Conservation (phyloP, 2,329 filamentous ascomycete genomes). For the Colletotrichum sp. region DNA sequence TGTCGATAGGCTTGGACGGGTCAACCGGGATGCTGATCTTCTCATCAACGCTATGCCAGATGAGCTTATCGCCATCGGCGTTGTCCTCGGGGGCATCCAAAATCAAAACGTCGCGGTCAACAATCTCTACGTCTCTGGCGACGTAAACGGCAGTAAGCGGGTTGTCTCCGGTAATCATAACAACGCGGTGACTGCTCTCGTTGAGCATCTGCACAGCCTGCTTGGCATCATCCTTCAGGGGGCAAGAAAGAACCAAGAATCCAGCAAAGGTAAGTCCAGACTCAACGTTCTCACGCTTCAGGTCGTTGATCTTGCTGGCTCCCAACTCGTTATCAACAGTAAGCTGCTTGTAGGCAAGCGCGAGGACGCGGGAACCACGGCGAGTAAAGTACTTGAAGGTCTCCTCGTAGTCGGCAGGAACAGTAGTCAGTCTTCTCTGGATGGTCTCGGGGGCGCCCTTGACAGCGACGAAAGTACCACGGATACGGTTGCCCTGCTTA, state of each 20-base stretch:
- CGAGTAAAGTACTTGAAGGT: slow-evolving; percentile 98
- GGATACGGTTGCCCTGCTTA: slow-evolving; percentile 75
- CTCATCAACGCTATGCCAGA: slow-evolving; percentile 96
- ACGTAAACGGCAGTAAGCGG: slow-evolving; percentile 96
- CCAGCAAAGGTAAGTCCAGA: slow-evolving; percentile 86
- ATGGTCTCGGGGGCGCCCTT: slow-evolving; percentile 99
- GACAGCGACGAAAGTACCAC: slow-evolving; percentile 89
- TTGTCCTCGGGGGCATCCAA: slow-evolving; percentile 94
- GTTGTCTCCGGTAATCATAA: slow-evolving; percentile 99
- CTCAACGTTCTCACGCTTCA: slow-evolving; percentile 93
- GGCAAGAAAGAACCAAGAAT: slow-evolving; percentile 94
- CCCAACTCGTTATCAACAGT: slow-evolving; percentile 82
- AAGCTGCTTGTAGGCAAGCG: slow-evolving; percentile 92
- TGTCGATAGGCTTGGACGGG: slow-evolving; percentile 78
- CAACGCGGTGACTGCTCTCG: slow-evolving; percentile 96
- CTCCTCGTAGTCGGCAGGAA: slow-evolving; percentile 91
- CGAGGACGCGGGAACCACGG: slow-evolving; percentile 91
- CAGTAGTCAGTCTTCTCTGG: slow-evolving; percentile 84
- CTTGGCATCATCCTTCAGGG: slow-evolving; percentile 94
- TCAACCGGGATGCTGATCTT: slow-evolving; percentile 86
- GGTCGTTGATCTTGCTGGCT: slow-evolving; percentile 84
- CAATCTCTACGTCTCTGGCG: slow-evolving; percentile 93
- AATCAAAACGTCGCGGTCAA: slow-evolving; percentile 93
- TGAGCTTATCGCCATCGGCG: slow-evolving; percentile 76
- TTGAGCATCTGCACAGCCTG: slow-evolving; percentile 96